Percentiles rank a stretch among this genome's conserved stretches.
Conservation (phyloP, 2,329 filamentous ascomycete genomes). For the Sporothrix inflata region DNA sequence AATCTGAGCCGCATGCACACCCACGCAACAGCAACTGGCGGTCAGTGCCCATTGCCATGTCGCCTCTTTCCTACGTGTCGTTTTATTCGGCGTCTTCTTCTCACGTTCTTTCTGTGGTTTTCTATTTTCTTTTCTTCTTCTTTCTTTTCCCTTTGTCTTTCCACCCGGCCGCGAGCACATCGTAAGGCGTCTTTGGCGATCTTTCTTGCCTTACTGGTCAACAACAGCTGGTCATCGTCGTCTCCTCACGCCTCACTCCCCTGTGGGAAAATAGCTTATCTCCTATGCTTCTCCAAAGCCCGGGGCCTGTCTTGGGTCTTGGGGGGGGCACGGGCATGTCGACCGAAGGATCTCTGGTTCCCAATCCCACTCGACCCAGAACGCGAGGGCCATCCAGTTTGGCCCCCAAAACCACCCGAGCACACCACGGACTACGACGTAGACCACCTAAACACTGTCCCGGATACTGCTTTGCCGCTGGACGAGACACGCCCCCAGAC, state of each 20-base stretch:
- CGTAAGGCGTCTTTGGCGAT: not conserved
- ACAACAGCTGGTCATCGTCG: not conserved
- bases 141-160: not conserved
- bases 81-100: not conserved
- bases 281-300: not conserved
- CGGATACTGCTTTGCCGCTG: conserved; percentile 5
- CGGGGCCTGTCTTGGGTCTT: not conserved
- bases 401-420: conserved; percentile 11
- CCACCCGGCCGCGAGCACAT: not conserved
- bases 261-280: not conserved
- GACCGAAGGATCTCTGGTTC: conserved; percentile 6
- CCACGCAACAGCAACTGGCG: not conserved
- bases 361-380: not conserved
- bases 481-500: not conserved
- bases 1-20: not conserved
- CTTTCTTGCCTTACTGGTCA: no score
- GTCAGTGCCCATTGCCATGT: not conserved
- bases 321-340: not conserved
- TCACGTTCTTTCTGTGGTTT: not conserved
- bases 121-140: not conserved
- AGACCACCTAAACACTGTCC: not conserved
- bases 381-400: not conserved
- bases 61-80: not conserved
- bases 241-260: not conserved
- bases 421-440: no score